phyloP scores from a whole-genome alignment of 352 stramenopile species.

The Globisporangium viniferum region DNA sequence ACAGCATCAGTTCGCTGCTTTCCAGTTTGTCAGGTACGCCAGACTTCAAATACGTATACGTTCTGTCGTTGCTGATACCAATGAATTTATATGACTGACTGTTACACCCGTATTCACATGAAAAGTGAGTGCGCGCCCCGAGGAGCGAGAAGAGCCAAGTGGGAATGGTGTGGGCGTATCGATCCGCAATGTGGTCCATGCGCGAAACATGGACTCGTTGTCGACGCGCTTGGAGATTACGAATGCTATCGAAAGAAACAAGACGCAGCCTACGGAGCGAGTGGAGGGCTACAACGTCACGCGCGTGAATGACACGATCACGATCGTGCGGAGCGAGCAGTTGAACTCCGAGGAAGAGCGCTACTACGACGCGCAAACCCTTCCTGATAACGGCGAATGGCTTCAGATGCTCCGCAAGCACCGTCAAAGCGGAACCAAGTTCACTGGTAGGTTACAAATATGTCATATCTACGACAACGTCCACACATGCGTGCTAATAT shows the following conservation, averaged over 20 bases:
- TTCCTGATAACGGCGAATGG: slow-evolving; percentile 73
- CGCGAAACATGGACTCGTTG: slow-evolving; percentile 77
- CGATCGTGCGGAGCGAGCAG: slow-evolving; percentile 64
- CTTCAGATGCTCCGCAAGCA: slow-evolving; percentile 72
- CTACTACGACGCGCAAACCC: slow-evolving; percentile 63
- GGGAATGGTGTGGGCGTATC: slow-evolving; percentile 54
- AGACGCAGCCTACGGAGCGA: slow-evolving; percentile 41
- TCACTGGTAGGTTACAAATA: slow-evolving; percentile 40
- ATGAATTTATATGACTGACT: not conserved
- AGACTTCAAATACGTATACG: not conserved
- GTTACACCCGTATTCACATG: not conserved
- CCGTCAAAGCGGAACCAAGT: slow-evolving; percentile 65
- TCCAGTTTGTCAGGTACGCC: slow-evolving; percentile 49
- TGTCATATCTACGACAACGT: not conserved
- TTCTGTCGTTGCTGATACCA: not conserved
- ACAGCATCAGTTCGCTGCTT: slow-evolving; percentile 59
- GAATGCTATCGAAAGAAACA: slow-evolving; percentile 63
- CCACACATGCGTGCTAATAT: not conserved
- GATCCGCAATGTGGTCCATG: slow-evolving; percentile 46
- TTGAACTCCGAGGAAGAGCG: slow-evolving; percentile 53
- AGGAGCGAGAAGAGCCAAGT: slow-evolving; percentile 57
- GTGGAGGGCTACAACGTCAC: slow-evolving; percentile 76
- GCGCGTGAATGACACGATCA: slow-evolving; percentile 66
- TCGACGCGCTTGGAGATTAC: slow-evolving; percentile 72
- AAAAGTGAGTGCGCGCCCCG: slow-evolving; percentile 31